These are phyloP conservation scores for Microdochium paspali DNA, from an alignment of 2,329 filamentous ascomycete genomes.

Conservation along the genomic window DNA sequence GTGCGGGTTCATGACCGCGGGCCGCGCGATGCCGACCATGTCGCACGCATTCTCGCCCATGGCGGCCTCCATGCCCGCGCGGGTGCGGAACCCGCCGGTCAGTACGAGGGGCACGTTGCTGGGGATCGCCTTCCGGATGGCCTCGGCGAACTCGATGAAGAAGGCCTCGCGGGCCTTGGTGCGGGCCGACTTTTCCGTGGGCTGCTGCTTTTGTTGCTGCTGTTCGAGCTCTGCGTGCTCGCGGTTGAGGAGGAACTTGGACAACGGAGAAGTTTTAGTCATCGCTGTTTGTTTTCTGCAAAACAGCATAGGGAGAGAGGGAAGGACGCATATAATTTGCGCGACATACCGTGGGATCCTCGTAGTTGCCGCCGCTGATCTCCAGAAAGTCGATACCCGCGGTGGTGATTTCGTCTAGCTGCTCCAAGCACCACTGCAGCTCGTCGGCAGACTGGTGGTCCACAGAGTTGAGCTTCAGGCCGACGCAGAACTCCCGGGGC, in stretches of 20 bases:
- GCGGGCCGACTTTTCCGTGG: conserved; percentile 13
- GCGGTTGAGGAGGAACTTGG: background rate
- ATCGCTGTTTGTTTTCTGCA: background rate
- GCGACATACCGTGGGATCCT: conserved; percentile 34
- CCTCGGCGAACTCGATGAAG: conserved; percentile 52
- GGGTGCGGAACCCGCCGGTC: conserved; percentile 44
- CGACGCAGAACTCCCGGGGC: conserved; percentile 33
- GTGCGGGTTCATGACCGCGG: background rate
- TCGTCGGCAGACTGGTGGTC: conserved; percentile 33
- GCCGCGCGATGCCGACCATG: background rate
- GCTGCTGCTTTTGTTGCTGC: conserved; percentile 3
- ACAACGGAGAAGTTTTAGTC: background rate
- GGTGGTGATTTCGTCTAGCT: conserved; percentile 27
- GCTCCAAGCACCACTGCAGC: conserved; percentile 38
- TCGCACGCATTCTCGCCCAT: background rate
- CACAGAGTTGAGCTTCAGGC: conserved; percentile 44
- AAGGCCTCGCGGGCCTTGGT: conserved; percentile 51
- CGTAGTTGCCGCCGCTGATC: conserved; percentile 51
- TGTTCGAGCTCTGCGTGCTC: conserved; percentile 1
- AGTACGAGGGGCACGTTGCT: conserved; percentile 31
- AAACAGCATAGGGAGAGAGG: background rate
- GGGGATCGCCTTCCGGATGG: conserved; percentile 24
- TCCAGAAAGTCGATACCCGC: conserved; percentile 56
- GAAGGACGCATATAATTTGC: background rate
- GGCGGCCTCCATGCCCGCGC: conserved; percentile 30